A percentile compares a stretch with the other conserved stretches of the same genome.
Evolutionary conservation across 148 eudicot genomes (phyloP).

Genomic region (Rhododendron ferrugineum): DNA sequence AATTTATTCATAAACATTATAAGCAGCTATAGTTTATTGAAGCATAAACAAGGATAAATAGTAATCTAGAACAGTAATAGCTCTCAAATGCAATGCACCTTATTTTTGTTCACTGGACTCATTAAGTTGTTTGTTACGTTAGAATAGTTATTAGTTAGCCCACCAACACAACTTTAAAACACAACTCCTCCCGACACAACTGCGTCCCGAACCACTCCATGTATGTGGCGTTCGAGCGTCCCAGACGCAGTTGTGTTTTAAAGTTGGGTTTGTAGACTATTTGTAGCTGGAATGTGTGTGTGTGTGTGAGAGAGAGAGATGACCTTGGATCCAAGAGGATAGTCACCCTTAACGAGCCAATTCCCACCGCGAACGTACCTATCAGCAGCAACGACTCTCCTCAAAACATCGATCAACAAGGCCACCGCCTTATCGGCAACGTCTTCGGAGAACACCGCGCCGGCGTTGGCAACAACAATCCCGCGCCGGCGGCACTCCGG

Average conservation of each 20-base stretch:
- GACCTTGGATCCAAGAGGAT: conserved; percentile 40
- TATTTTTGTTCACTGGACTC: too few species aligned
- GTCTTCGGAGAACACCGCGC: conserved; percentile 35
- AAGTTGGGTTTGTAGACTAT: too few species aligned
- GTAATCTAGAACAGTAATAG: background rate
- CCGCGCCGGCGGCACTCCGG: conserved; percentile 68
- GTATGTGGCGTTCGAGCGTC: too few species aligned
- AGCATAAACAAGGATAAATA: background rate
- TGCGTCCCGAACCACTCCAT: too few species aligned
- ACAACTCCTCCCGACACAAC: too few species aligned
- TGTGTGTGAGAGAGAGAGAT: background rate
- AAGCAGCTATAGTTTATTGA: background rate
- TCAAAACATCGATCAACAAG: conserved; percentile 50
- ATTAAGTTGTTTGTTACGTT: too few species aligned
- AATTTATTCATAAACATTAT: too few species aligned
- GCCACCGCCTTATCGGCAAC: conserved; percentile 70
- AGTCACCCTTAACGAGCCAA: conserved; percentile 37
- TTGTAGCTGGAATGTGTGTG: background rate
- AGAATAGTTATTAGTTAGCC: too few species aligned
- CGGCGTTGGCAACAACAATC: conserved; percentile 42
- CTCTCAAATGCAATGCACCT: background rate
- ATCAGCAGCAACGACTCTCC: conserved; percentile 47
- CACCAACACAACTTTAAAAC: too few species aligned
- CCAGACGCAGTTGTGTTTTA: too few species aligned
- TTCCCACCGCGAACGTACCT: conserved; percentile 47